These are phyloP conservation scores for Amylostereum areolatum DNA, from an alignment of 1,284 basidiomycete genomes.

Conservation along the genomic window DNA sequence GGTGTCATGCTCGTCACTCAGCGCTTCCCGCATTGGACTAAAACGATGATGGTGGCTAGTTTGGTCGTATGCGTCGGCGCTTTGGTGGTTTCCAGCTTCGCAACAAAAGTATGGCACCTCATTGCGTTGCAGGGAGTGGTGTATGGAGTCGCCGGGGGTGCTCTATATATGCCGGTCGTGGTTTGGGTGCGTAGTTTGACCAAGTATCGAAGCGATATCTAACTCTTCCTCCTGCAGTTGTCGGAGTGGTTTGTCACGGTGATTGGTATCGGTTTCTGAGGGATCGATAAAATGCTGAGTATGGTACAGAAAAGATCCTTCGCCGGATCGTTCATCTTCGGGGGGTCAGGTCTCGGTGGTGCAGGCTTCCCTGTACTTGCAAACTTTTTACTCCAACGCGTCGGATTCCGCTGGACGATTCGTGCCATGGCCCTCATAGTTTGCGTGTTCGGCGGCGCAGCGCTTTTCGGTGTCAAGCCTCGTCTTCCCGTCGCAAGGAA, in stretches of 20 bases:
- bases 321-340: conserved; percentile 23
- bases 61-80: conserved; percentile 15
- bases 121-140: conserved; percentile 21
- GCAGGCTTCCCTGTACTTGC: conserved; percentile 21
- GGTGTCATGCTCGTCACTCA: conserved; percentile 18
- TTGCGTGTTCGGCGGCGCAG: conserved; percentile 15
- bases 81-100: conserved; percentile 21
- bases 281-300: conserved; percentile 2
- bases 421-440: conserved; percentile 18
- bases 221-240: neutral
- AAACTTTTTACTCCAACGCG: conserved; percentile 15
- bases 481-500: conserved; percentile 16
- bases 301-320: conserved; percentile 19
- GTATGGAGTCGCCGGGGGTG: conserved; percentile 19
- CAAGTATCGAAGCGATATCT: no score
- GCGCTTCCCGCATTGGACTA: conserved; percentile 19
- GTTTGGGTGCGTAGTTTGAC: conserved; percentile 1
- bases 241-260: conserved; percentile 4
- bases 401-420: conserved; percentile 23
- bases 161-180: conserved; percentile 19
- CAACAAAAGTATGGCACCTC: conserved; percentile 20
- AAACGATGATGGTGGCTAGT: conserved; percentile 17
- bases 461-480: conserved; percentile 17
- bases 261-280: neutral
- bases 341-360: conserved; percentile 22